Evolutionary conservation across 2,329 filamentous ascomycete species (phyloP).

Genomic region (Venturia aucupariae): DNA sequence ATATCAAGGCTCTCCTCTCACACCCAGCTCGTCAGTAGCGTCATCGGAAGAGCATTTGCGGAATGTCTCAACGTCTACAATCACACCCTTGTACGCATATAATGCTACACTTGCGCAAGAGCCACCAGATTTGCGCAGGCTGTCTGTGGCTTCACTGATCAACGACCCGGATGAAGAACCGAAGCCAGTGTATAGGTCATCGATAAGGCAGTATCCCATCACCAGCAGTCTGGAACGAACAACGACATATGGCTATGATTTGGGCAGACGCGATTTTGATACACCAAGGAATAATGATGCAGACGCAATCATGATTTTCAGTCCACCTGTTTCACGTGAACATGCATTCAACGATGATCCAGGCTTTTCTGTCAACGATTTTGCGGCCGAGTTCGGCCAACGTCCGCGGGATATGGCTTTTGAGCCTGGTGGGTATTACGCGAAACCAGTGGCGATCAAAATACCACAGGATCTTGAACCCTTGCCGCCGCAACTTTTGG

Average conservation of each 20-base stretch:
- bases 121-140: constrained; percentile 39
- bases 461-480: constrained; percentile 49
- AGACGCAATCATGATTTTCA: constrained; percentile 47
- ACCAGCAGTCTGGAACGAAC: constrained; percentile 9
- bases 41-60: constrained; percentile 25
- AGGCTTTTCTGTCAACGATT: constrained; percentile 22
- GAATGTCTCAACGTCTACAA: constrained; percentile 11
- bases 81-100: constrained; percentile 12
- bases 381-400: constrained; percentile 33
- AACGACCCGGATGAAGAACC: constrained; percentile 36
- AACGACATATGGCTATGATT: constrained; percentile 60
- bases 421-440: constrained; percentile 58
- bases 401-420: constrained; percentile 44
- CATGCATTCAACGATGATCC: constrained; percentile 24
- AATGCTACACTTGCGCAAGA: constrained; percentile 23
- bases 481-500: constrained; percentile 47
- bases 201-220: constrained; percentile 3
- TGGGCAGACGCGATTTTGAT: constrained; percentile 60
- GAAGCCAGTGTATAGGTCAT: constrained; percentile 6
- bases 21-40: constrained; percentile 32
- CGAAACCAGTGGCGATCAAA: constrained; percentile 55
- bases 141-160: constrained; percentile 59
- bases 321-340: constrained; percentile 24
- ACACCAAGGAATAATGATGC: constrained; percentile 61
- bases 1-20: constrained; percentile 36